Percentiles rank a stretch among this genome's conserved stretches.
Evolutionary conservation across 2,329 filamentous ascomycete genomes (phyloP).

Genomic region (Arthrobotrys conoides): DNA sequence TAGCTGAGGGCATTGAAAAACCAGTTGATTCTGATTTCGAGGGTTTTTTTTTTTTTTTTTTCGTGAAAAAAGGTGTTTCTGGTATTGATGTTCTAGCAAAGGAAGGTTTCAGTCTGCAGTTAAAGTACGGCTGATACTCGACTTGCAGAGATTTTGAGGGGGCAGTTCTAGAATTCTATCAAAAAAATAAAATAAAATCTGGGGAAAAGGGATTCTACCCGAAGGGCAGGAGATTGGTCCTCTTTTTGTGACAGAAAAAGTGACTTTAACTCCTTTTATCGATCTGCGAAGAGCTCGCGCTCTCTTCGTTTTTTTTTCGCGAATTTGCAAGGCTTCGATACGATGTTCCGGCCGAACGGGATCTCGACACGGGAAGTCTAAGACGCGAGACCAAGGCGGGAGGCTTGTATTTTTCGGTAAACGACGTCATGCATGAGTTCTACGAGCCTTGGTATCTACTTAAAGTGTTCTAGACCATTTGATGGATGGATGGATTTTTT

Average conservation of each 20-base stretch:
- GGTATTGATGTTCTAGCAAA: neutral
- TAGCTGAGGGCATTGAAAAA: neutral
- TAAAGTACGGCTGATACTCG: neutral
- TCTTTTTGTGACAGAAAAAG: neutral
- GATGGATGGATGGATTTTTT: no score
- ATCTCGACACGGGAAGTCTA: slow-evolving; percentile 8
- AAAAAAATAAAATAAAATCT: neutral
- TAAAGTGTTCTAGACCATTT: neutral
- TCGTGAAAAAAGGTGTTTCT: neutral
- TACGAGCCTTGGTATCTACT: neutral
- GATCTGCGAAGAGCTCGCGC: slow-evolving; percentile 1
- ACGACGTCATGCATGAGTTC: neutral
- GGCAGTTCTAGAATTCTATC: neutral
- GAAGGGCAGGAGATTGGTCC: slow-evolving; percentile 13
- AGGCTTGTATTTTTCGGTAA: slow-evolving; percentile 8
- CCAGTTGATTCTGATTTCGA: neutral
- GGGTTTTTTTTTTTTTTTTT: neutral
- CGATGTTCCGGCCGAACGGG: slow-evolving; percentile 10
- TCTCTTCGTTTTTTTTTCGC: neutral
- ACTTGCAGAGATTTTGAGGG: slow-evolving; percentile 1
- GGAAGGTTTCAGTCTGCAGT: neutral
- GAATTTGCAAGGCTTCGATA: neutral
- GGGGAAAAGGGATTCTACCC: slow-evolving; percentile 17
- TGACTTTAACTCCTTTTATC: neutral
- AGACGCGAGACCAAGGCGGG: slow-evolving; percentile 6